Evolutionary conservation across 441 rosid genomes (phyloP), one percentile per base, ranked within the genome.

Genomic region (Viola pubescens): DNA sequence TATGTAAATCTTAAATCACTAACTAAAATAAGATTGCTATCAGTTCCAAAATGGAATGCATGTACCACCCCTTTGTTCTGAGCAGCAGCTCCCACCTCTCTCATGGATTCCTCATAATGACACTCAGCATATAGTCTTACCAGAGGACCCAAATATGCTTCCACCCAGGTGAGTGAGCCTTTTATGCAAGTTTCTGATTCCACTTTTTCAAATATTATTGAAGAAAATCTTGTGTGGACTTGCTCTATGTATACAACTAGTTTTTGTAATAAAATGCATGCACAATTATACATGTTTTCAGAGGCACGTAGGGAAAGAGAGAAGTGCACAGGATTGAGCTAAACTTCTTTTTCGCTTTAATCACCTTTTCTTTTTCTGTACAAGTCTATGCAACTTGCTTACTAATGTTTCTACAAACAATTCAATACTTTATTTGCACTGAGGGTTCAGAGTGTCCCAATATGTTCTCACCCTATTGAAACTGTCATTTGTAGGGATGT

Each of bases 31-130:
- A 44, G 26, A 6, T 65, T 37, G 48, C 51, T 57, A 71, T 71
- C 77, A 85, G 85, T 67, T 75, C 58, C 90, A 80, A 63, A 79
- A 69, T 45, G 82, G 74, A 50, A 79, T 80, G 71, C 82, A 75
- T 62, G 50, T 75, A 43, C 81, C 75, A 43, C 81, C 75, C 45
- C 71, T 79, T 75, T 75, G 81, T 11, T 63, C 77, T 38, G 87
- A 83, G 71, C 88, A 82, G 73, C 88, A 82, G 63, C 74, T 85
- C 50, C 82, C 79, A 73, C 74, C 74, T 59, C 60, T 81, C 58
- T 62, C 82, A 8, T 85, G 89, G 92, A 67, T 85, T 69, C 75
- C 78, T 12, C 74, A 59, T 38, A 73, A 73, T 67, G 88, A 74
- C 53, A 63, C 49, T 64, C 71, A 75, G 55, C 84, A 71, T 9